Evolutionary conservation across 257 asterid species (phyloP).

Genomic region (Marsdenia floribunda): DNA sequence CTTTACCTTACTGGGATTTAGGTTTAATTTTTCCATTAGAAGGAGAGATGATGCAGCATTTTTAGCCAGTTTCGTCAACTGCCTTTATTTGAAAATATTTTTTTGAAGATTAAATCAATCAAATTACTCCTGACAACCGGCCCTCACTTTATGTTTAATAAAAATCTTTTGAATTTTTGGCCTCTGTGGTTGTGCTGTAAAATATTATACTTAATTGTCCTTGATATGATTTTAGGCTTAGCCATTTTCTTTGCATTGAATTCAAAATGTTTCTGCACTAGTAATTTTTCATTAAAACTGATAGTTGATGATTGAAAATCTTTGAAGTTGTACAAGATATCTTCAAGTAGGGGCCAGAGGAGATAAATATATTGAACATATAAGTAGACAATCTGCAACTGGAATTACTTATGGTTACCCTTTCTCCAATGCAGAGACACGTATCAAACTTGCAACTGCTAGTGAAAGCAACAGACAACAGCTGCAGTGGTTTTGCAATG

Average conservation of each 20-base stretch:
- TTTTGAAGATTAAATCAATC: not conserved
- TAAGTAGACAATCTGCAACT: not conserved
- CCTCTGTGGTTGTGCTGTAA: not conserved
- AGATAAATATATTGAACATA: not conserved
- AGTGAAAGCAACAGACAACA: conserved; percentile 56
- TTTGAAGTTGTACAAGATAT: not conserved
- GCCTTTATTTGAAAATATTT: not conserved
- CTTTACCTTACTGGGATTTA: not conserved
- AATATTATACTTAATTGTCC: not conserved
- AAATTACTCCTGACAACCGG: not conserved
- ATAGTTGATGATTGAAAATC: not conserved
- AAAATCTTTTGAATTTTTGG: not conserved
- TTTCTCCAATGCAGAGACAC: conserved; percentile 43
- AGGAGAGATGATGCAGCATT: not conserved
- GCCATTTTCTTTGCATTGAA: not conserved
- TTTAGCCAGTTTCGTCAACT: not conserved
- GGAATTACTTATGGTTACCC: conserved; percentile 1
- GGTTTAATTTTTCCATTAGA: not conserved
- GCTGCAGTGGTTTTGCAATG: conserved; percentile 75
- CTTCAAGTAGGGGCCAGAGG: not conserved
- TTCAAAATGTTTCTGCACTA: not conserved
- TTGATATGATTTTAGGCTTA: not conserved
- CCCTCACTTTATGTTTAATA: not conserved
- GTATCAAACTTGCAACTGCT: conserved; percentile 60
- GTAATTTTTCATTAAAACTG: not conserved